Percentiles rank a stretch among this genome's conserved stretches.
phyloP scores from a whole-genome alignment of 73 alveolate species.

The Blepharisma japonicum region DNA sequence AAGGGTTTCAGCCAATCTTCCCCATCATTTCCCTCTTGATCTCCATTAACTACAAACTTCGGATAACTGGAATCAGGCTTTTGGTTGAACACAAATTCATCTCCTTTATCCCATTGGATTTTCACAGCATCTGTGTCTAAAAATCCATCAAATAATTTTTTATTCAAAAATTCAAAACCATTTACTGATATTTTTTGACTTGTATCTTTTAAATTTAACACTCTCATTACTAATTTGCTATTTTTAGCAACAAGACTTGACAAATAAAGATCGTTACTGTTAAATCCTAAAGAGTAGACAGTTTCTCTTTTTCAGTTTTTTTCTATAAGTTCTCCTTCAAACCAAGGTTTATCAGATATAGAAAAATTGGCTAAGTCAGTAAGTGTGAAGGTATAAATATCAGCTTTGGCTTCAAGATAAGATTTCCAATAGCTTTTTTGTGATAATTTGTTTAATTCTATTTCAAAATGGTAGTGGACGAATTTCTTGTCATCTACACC shows the following conservation, averaged over 20 bases:
- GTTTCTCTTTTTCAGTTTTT: background rate
- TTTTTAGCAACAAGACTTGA: slow-evolving; percentile 1
- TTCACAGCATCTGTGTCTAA: no score
- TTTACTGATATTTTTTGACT: no score
- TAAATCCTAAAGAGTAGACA: background rate
- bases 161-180: no score
- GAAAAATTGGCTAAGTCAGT: background rate
- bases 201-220: background rate
- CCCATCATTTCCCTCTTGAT: no score
- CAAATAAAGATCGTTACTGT: background rate
- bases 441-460: background rate
- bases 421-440: background rate
- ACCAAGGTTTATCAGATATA: background rate
- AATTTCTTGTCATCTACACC: background rate
- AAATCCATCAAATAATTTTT: no score
- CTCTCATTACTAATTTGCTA: background rate
- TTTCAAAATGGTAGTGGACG: background rate
- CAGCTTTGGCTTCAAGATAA: background rate
- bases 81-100: no score
- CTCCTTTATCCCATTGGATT: no score
- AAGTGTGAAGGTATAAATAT: background rate
- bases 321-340: background rate
- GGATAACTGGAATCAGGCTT: no score
- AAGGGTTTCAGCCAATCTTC: no score
- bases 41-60: no score